Base-by-base conservation (phyloP, 768 basidiomycete species). In the Podaxis sp. region DNA sequence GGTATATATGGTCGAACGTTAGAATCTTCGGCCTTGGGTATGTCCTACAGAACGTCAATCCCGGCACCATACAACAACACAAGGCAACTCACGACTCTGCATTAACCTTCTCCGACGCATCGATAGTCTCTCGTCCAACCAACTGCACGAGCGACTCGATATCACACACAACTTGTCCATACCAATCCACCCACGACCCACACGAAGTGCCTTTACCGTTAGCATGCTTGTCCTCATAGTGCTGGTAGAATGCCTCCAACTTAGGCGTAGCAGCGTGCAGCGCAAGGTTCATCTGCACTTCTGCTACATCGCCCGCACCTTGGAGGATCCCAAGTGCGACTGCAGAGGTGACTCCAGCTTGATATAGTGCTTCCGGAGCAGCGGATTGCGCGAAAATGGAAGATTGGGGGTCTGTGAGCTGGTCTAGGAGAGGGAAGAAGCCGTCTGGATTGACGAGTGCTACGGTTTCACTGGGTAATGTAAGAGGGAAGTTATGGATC, bases 141-240 rank as follows among this genome's bases (percentile, higher is more conserved):
- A 92, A 75, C 40, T 77, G 80, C 22, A 77, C 76, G 55, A 92
- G 77, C 3, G 76, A 81, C 65, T 89, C 82, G 15, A 83, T 79
- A 65, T 90, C 86, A 69, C 93, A 95, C 1, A 89, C 81, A 28
- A 85, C 79, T 54, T 83, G 72, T 1, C 93, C 92, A 69, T 93
- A 89, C 92, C 90, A 93, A 61, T 91, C 91, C 11, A 92, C 88
- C 92, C 89, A 95, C 12, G 88, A 88, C 2, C 81, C 86, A 68
- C 88, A 90, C 4, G 74, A 69, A 7, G 70, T 71, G 11, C 71
- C 74, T 39, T 68, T 67, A 39, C 75, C 70, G 9, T 67, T 57
- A 36, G 66, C 74, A 65, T 74, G 69, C 58, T 75, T 70, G 66
- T 78, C 72, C 55, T 72, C 67, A 67, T 94, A 96, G 71, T 87